A percentile compares a stretch with the other conserved stretches of the same genome.
Conservation (phyloP, 2,329 filamentous ascomycete species). For the Zasmidium angulare region DNA sequence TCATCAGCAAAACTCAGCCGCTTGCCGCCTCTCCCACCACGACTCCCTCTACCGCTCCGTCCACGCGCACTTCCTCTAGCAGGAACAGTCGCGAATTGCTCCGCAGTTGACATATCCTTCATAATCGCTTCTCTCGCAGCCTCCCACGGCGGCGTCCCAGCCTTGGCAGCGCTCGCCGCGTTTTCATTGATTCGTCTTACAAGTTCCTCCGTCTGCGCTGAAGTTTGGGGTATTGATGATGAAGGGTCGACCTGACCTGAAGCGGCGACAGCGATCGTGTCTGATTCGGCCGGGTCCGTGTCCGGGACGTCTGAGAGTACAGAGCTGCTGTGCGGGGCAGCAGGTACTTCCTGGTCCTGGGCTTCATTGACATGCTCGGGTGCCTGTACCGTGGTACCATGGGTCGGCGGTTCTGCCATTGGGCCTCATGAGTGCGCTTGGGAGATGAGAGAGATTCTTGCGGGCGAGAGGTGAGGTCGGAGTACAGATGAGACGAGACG, state of each 20-base stretch:
- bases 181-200: slow-evolving; percentile 40
- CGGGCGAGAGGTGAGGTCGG: not conserved
- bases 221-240: not conserved
- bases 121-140: slow-evolving; percentile 48
- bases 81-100: slow-evolving; percentile 40
- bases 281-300: not conserved
- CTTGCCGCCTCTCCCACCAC: slow-evolving; percentile 5
- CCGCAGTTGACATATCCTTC: slow-evolving; percentile 46
- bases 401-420: slow-evolving; percentile 2
- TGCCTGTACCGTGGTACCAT: not conserved
- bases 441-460: not conserved
- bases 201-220: slow-evolving; percentile 42
- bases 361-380: not conserved
- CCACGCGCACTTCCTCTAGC: slow-evolving; percentile 32
- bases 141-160: slow-evolving; percentile 43
- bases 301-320: slow-evolving; percentile 16
- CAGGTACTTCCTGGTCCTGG: not conserved
- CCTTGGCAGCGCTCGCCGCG: slow-evolving; percentile 32
- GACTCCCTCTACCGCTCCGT: too few species aligned
- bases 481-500: not conserved
- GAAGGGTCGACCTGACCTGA: not conserved
- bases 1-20: slow-evolving; percentile 8
- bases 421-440: slow-evolving; percentile 1
- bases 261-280: not conserved
- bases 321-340: slow-evolving; percentile 14